A percentile compares a stretch with the other conserved stretches of the same genome.
Evolutionary conservation across 768 basidiomycete genomes (phyloP).

Genomic region (Coprinopsis cinerea): DNA sequence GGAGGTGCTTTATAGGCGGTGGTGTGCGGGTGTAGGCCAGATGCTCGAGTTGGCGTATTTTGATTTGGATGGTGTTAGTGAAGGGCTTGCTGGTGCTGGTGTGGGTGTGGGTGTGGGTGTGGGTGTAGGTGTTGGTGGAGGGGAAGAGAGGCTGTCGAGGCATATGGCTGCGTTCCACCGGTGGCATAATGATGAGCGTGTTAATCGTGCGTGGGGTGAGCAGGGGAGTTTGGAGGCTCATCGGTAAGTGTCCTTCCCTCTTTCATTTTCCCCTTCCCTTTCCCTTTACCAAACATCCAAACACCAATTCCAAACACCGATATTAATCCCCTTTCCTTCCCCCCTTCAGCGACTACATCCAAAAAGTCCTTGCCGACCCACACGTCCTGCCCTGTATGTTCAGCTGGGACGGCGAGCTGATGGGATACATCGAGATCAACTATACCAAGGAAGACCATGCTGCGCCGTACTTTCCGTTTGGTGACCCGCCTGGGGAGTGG

Average conservation of each 20-base stretch:
- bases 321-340: too few relatives aligned
- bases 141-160: constrained; percentile 15
- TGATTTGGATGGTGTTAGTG: constrained; percentile 24
- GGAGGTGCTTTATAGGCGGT: constrained; percentile 36
- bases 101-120: neutral
- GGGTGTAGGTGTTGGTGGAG: neutral
- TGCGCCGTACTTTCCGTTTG: constrained; percentile 23
- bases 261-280: too few relatives aligned
- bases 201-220: constrained; percentile 42
- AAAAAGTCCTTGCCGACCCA: constrained; percentile 29
- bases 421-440: constrained; percentile 41
- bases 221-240: constrained; percentile 38
- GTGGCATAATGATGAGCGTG: constrained; percentile 47
- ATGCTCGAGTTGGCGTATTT: constrained; percentile 28
- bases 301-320: too few relatives aligned
- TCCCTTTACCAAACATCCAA: too few relatives aligned
- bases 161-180: constrained; percentile 40
- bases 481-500: constrained; percentile 20
- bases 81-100: constrained; percentile 7
- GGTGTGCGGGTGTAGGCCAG: constrained; percentile 25
- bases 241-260: too few relatives aligned
- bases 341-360: constrained; percentile 36
- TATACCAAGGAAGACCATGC: constrained; percentile 39
- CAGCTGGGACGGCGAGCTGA: constrained; percentile 40
- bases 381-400: constrained; percentile 35